Conservation (phyloP, 768 basidiomycete genomes). For the Collybia sordida region DNA sequence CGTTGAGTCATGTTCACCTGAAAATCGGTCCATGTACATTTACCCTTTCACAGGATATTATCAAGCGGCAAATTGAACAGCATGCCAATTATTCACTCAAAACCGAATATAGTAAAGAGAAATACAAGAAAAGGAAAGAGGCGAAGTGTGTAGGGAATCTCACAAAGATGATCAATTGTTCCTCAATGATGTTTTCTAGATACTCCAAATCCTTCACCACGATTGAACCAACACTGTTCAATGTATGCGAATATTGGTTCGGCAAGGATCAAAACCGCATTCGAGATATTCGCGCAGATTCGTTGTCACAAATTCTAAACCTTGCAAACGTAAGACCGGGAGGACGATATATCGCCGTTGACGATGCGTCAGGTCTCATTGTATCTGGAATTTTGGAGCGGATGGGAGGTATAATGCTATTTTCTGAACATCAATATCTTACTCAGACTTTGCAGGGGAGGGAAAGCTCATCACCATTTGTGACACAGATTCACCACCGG, state of each 20-base stretch:
- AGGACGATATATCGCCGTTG: slow-evolving; percentile 85
- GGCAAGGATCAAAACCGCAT: slow-evolving; percentile 79
- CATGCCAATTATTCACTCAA: slow-evolving; percentile 92
- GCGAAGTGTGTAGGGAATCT: slow-evolving; percentile 68
- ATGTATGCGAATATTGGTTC: slow-evolving; percentile 90
- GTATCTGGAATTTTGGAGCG: slow-evolving; percentile 84
- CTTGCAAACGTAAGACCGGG: slow-evolving; percentile 83
- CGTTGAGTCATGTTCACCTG: slow-evolving; percentile 16
- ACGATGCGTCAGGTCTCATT: slow-evolving; percentile 88
- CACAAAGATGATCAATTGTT: neutral
- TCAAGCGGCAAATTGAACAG: slow-evolving; percentile 89
- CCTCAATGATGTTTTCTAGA: slow-evolving; percentile 39
- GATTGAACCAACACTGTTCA: slow-evolving; percentile 83
- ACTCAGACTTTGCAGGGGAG: slow-evolving; percentile 46
- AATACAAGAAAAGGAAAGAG: slow-evolving; percentile 95
- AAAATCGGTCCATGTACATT: slow-evolving; percentile 15
- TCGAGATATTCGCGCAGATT: slow-evolving; percentile 83
- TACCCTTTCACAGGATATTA: slow-evolving; percentile 76
- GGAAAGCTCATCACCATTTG: slow-evolving; percentile 84
- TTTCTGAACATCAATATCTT: neutral
- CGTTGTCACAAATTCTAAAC: slow-evolving; percentile 85
- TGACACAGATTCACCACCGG: slow-evolving; percentile 90
- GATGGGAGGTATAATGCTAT: slow-evolving; percentile 63
- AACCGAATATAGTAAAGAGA: slow-evolving; percentile 98
- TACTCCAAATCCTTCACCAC: slow-evolving; percentile 87